phyloP scores from a whole-genome alignment of 1,284 basidiomycete species.

The Microbotryum silenes-acaulis region DNA sequence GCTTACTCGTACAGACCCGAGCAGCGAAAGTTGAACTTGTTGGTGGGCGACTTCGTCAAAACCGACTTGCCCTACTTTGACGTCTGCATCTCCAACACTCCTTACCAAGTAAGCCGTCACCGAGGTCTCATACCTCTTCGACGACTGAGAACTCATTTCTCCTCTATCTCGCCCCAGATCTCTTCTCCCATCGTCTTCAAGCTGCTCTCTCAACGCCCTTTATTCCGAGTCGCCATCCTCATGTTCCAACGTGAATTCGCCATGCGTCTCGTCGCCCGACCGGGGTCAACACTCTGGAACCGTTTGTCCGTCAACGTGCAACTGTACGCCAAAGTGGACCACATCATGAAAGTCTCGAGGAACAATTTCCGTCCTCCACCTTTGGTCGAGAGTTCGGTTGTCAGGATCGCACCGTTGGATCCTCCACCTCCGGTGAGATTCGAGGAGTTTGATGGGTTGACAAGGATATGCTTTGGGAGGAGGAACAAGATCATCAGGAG shows the following conservation, averaged over 20 bases:
- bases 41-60: constrained; percentile 96
- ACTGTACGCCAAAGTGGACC: constrained; percentile 87
- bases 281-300: constrained; percentile 84
- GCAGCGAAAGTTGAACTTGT: constrained; percentile 86
- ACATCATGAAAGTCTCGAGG: constrained; percentile 91
- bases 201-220: constrained; percentile 87
- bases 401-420: constrained; percentile 83
- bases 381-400: constrained; percentile 85
- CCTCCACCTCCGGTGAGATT: constrained; percentile 93
- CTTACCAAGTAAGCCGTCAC: constrained; percentile 62
- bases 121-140: background rate
- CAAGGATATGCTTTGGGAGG: constrained; percentile 78
- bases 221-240: constrained; percentile 89
- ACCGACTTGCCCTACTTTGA: constrained; percentile 95
- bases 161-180: constrained; percentile 49
- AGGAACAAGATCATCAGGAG: constrained; percentile 86
- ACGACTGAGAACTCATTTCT: background rate
- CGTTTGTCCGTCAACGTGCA: constrained; percentile 94
- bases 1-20: constrained; percentile 58
- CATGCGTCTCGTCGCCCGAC: constrained; percentile 77
- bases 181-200: constrained; percentile 97
- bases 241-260: constrained; percentile 99
- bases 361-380: constrained; percentile 97
- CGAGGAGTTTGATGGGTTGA: constrained; percentile 94
- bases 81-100: constrained; percentile 97